Conservation (phyloP, 306 rosid species). For the Malus orientalis region DNA sequence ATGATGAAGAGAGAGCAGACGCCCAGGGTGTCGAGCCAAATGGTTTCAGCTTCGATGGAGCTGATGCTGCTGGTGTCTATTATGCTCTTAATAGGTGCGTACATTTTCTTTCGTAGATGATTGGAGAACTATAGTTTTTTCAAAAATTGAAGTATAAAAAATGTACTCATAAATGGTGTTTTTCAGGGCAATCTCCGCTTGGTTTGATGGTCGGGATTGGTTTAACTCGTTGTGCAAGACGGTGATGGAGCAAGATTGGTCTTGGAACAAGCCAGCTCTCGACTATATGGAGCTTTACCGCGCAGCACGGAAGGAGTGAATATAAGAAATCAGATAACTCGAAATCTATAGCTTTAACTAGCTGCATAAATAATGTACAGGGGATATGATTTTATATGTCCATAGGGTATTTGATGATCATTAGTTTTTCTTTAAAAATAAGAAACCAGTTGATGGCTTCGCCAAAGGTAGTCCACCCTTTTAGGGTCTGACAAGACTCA, state of each 20-base stretch:
- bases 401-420: too few relatives aligned
- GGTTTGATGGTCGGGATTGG: slow-evolving; percentile 81
- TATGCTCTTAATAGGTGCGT: slow-evolving; percentile 80
- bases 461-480: too few relatives aligned
- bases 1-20: slow-evolving; percentile 76
- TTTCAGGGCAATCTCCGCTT: slow-evolving; percentile 80
- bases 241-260: slow-evolving; percentile 99
- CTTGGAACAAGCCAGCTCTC: slow-evolving; percentile 97
- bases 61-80: slow-evolving; percentile 81
- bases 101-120: not conserved
- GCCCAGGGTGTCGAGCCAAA: slow-evolving; percentile 77
- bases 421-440: too few relatives aligned
- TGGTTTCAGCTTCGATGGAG: slow-evolving; percentile 89
- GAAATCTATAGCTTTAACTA: not conserved
- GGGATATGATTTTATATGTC: not conserved
- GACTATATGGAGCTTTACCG: slow-evolving; percentile 94
- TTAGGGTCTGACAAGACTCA: too few relatives aligned
- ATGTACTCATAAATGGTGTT: slow-evolving; percentile 4
- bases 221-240: slow-evolving; percentile 71
- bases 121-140: not conserved
- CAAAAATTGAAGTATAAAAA: not conserved
- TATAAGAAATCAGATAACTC: slow-evolving; percentile 10
- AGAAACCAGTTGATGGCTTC: too few relatives aligned
- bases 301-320: slow-evolving; percentile 55
- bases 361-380: not conserved